Evolutionary conservation across 2,329 filamentous ascomycete genomes (phyloP), one percentile per base, ranked within the genome.

Genomic region (Tolypocladium guangdongense): DNA sequence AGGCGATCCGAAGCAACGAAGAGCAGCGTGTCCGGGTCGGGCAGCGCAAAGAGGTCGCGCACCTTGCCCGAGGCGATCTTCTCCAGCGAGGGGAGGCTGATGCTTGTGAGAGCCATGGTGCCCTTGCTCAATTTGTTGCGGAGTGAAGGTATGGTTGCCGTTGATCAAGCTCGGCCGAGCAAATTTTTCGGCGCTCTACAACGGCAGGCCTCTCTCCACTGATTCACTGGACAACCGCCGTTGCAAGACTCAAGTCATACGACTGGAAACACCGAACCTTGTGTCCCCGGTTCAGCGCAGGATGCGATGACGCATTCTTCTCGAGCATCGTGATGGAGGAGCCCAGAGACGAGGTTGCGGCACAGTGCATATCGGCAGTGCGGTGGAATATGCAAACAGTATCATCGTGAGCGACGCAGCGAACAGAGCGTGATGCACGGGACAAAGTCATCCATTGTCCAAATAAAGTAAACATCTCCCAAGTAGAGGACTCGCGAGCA

Each of bases 1-100:
- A 96, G 93, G 60, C 93, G 86, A 73, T 96, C 91, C 16, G 88
- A 87, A 27, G 88, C 86, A 53, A 91, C 83, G 66, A 96, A 92
- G 54, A 95, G 84, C 5, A 95, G 80, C 2, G 82, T 86, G 41
- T 57, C 50, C 45, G 61, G 55, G 54, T 82, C 74, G 66, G 88
- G 82, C 52, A 95, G 74, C 56, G 81, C 77, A 69, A 89, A 95
- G 38, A 95, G 78, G 64, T 95, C 88, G 63, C 89, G 83, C 30
- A 95, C 90, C 73, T 95, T 95, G 61, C 77, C 75, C 37, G 68
- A 66, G 38, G 69, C 67, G 48, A 71, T 58, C 57, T 65, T 66
- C n/a, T 62, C 54, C 54, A 71, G 60, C 48, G 66, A 68, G 4
- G 64, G 58, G n/a, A 71, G 60, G 36, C 56, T 53, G 53, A 67